Base-by-base conservation (phyloP, 2,329 filamentous ascomycete genomes). In the Corinectria fuckeliana region DNA sequence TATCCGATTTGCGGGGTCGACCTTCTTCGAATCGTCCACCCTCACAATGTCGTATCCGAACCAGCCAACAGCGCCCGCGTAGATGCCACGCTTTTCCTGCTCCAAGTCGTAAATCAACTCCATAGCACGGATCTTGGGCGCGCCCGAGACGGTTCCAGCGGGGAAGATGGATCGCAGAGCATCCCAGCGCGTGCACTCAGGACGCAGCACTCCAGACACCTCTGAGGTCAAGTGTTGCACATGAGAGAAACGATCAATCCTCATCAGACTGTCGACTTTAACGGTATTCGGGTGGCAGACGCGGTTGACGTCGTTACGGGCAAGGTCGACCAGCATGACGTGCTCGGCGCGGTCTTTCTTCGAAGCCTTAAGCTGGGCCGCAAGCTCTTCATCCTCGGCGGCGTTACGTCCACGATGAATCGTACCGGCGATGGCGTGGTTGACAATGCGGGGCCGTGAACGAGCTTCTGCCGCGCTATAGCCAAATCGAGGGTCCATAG, bases 191-290 rank as follows among this genome's bases (percentile, higher is more conserved):
- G 92, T 94, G 81, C 93, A 93, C 36, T 84, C 93, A 5, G 86
- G 82, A 44, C 95, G 86, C 66, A 98, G 80, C n/a, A 95, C 85
- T 42, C 95, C 94, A 2, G 92, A 97, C 0, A 99, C 95, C 76
- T 99, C 93, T 1, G 92, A 97, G 4, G 97, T 93, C 16, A 99
- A 85, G 77, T 99, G 95, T 82, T 98, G 95, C 25, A 99, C 95
- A 77, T 99, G 95, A 60, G 91, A 95, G 81, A 99, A 99, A 72
- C 91, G 90, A 77, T 96, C 91, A 11, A 96, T 92, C 2, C 92
- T 91, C 94, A 98, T 97, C 63, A 98, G 81, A 52, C 92, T 87
- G 81, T 99, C 95, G 23, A 98, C 95, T 61, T 91, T 88, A 26
- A 94, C 97, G 25, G 91, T 92, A 34, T 89, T 82, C 16, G 95